Percentiles rank a stretch among this genome's conserved stretches.
Evolutionary conservation across 2,329 filamentous ascomycete genomes (phyloP).

Genomic region (Neobulgaria alba): DNA sequence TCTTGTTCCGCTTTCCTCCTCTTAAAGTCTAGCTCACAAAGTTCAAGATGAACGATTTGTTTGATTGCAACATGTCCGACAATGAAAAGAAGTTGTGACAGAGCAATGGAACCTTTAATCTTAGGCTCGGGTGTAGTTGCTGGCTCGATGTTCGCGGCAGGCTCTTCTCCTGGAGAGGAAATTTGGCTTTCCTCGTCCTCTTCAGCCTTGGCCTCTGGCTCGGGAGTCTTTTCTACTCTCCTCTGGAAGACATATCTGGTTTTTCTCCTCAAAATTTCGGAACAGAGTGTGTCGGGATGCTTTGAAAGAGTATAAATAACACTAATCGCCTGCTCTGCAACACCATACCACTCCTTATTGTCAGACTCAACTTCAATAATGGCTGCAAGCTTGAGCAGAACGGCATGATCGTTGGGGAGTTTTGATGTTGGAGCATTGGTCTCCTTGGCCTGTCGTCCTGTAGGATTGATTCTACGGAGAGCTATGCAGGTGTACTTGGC

Average conservation of each 20-base stretch:
- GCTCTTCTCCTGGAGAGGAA: slow-evolving; percentile 15
- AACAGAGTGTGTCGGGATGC: slow-evolving; percentile 88
- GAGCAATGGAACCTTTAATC: slow-evolving; percentile 61
- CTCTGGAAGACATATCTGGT: slow-evolving; percentile 67
- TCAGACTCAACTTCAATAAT: slow-evolving; percentile 81
- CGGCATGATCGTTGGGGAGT: slow-evolving; percentile 84
- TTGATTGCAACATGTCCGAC: slow-evolving; percentile 97
- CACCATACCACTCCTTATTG: slow-evolving; percentile 91
- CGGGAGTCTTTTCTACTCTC: slow-evolving; percentile 25
- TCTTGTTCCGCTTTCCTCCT: slow-evolving; percentile 86
- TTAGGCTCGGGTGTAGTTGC: slow-evolving; percentile 32
- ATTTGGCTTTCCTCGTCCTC: neutral
- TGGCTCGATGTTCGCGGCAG: slow-evolving; percentile 22
- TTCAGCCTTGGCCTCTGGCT: slow-evolving; percentile 23
- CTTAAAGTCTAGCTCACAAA: slow-evolving; percentile 98
- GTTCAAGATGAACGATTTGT: slow-evolving; percentile 94
- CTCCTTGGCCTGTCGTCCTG: slow-evolving; percentile 69
- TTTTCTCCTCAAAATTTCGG: slow-evolving; percentile 80
- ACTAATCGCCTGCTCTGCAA: slow-evolving; percentile 91
- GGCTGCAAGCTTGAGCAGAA: slow-evolving; percentile 69
- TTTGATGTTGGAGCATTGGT: slow-evolving; percentile 62
- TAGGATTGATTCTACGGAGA: slow-evolving; percentile 80
- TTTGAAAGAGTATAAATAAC: slow-evolving; percentile 92
- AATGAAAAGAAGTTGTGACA: slow-evolving; percentile 89
- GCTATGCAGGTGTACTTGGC: slow-evolving; percentile 96